Percentiles rank a stretch among this genome's conserved stretches.
Evolutionary conservation across 2,329 filamentous ascomycete genomes (phyloP).

Genomic region (Elsinoe batatas): DNA sequence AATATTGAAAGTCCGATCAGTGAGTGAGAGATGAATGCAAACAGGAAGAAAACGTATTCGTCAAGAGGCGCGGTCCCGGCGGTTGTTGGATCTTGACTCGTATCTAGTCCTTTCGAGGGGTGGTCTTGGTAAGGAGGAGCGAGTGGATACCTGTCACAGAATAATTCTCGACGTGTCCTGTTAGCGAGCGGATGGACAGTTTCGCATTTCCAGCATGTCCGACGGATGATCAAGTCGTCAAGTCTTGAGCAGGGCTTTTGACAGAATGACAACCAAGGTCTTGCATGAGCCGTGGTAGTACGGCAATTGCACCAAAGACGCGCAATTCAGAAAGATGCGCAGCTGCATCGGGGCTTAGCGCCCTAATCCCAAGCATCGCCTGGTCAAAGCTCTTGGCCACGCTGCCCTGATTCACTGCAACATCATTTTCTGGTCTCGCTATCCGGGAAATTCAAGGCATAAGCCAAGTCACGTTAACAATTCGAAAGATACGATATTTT

Average conservation of each 20-base stretch:
- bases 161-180: constrained; percentile 4
- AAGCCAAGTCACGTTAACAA: background rate
- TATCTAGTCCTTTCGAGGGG: background rate
- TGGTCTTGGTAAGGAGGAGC: background rate
- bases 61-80: background rate
- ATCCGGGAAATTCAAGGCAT: background rate
- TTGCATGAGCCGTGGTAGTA: background rate
- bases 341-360: constrained; percentile 9
- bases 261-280: background rate
- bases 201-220: constrained; percentile 7
- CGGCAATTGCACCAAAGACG: constrained; percentile 6
- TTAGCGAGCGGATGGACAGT: constrained; percentile 2
- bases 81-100: constrained; percentile 7
- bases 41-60: background rate
- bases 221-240: background rate
- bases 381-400: background rate
- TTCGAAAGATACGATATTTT: background rate
- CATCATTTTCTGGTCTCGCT: background rate
- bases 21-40: background rate
- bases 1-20: background rate
- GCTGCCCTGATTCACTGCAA: background rate
- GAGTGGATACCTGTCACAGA: constrained; percentile 8
- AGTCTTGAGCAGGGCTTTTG: background rate
- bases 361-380: background rate
- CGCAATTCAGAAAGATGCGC: background rate